Percentiles rank a stretch among this genome's conserved stretches.
Conservation (phyloP, 345 rosid species). For the Angophora floribunda region DNA sequence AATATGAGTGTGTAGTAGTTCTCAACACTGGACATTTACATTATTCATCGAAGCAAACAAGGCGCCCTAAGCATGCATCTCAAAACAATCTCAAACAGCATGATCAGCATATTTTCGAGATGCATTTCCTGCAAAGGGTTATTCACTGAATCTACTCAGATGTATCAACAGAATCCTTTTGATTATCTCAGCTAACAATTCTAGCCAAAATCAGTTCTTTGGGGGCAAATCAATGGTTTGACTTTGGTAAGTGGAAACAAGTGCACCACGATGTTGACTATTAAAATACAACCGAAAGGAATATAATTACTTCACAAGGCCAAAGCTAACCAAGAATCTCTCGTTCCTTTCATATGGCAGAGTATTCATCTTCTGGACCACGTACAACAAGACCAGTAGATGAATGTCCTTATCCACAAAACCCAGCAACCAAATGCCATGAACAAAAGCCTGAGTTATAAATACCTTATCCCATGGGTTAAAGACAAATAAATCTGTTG, state of each 20-base stretch:
- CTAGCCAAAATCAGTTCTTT: background rate
- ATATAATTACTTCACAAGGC: background rate
- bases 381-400: background rate
- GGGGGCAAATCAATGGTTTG: background rate
- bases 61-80: background rate
- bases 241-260: background rate
- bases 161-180: background rate
- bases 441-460: background rate
- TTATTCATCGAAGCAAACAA: background rate
- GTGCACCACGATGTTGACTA: background rate
- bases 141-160: background rate
- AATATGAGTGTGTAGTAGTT: background rate
- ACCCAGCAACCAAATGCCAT: background rate
- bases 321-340: background rate
- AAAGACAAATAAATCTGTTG: background rate
- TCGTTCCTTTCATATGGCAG: background rate
- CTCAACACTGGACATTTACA: background rate
- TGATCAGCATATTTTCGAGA: background rate
- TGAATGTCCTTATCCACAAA: background rate
- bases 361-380: background rate
- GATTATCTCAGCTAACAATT: background rate
- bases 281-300: background rate
- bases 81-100: background rate
- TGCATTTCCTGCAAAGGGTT: background rate
- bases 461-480: background rate